Evolutionary conservation across 2,329 filamentous ascomycete genomes (phyloP).

Genomic region (Whalleya microplaca): DNA sequence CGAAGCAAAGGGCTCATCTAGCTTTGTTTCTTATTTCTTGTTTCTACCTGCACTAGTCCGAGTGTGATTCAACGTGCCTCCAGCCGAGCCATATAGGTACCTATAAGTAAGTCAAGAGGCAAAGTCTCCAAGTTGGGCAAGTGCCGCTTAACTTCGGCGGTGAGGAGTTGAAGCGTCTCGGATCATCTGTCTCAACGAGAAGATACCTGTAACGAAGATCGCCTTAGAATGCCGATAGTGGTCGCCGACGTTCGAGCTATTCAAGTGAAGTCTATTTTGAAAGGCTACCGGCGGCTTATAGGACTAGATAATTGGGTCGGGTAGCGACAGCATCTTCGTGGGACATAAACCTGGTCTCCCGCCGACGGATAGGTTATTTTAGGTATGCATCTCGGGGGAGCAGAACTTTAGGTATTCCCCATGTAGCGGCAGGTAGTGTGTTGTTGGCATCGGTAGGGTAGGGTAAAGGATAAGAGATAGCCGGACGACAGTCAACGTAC

Average conservation of each 20-base stretch:
- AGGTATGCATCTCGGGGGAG: conserved; percentile 11
- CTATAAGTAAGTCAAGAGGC: not conserved
- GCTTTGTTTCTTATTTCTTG: conserved; percentile 21
- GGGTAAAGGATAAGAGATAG: conserved; percentile 2
- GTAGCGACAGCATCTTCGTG: conserved; percentile 18
- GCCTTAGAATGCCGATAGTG: conserved; percentile 10
- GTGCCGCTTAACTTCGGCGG: conserved; percentile 6
- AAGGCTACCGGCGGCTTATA: conserved; percentile 23
- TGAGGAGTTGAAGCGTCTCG: conserved; percentile 17
- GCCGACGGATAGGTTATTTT: conserved; percentile 8
- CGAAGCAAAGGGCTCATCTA: conserved; percentile 26
- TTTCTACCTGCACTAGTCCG: conserved; percentile 6
- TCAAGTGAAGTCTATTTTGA: conserved; percentile 15
- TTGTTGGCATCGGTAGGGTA: conserved; percentile 10
- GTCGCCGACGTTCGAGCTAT: conserved; percentile 4
- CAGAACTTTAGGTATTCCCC: conserved; percentile 15
- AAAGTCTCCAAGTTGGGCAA: not conserved
- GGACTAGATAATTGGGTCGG: conserved; percentile 14
- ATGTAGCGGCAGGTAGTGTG: conserved; percentile 19
- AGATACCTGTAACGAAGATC: conserved; percentile 5
- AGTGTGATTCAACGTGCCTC: not conserved
- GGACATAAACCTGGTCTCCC: conserved; percentile 12
- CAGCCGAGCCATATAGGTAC: not conserved
- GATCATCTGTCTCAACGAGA: conserved; percentile 15
- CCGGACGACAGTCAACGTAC: conserved; percentile 8